Base-by-base conservation (phyloP, 768 basidiomycete species). In the Lanmaoa pseudosensibilis region DNA sequence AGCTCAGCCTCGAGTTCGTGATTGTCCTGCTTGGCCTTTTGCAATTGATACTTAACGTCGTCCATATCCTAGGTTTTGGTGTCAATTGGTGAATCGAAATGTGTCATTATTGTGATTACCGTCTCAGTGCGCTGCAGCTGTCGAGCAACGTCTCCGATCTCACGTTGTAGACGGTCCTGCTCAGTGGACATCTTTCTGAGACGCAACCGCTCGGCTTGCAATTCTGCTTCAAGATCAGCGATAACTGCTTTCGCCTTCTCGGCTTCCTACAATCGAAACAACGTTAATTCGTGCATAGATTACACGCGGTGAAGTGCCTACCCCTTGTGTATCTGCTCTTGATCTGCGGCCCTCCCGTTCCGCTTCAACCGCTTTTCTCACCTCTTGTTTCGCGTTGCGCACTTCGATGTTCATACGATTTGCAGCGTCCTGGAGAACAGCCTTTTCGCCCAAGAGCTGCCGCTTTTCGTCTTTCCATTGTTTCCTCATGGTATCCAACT, bases 51-150 rank as follows among this genome's bases (percentile, higher is more conserved):
- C 60, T 83, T 86, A 41, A 93, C 82, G 49, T 87, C 88, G 25
- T 87, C 83, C 82, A 93, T 90, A 64, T 91, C 90, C 90, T 92
- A 61, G 23, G 23, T 13, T 30, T 49, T 7, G n/a, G 19, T 41
- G 57, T 64, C 44, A 58, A 23, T 33, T 13, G 23, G 46, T 21
- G 41, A 13, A 39, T 46, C 25, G n/a, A 51, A 37, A 15, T 40
- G 19, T 19, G 30, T 30, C 23, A n/a, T 36, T 7, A 30, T 30
- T 43, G n/a, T 8, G 3, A 66, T 66, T 65, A 88, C 90, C 40
- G 82, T 79, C 75, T 92, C 88, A 13, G 87, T 87, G 27, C 88
- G 80, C 58, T 83, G 80, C 62, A 93, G 68, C 58, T 92, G 83
- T 15, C 78, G 74, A 30, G 83, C 61, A 47, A 92, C 77, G 11